Evolutionary conservation across 306 rosid genomes (phyloP).

Genomic region (Cucurbita maxima): DNA sequence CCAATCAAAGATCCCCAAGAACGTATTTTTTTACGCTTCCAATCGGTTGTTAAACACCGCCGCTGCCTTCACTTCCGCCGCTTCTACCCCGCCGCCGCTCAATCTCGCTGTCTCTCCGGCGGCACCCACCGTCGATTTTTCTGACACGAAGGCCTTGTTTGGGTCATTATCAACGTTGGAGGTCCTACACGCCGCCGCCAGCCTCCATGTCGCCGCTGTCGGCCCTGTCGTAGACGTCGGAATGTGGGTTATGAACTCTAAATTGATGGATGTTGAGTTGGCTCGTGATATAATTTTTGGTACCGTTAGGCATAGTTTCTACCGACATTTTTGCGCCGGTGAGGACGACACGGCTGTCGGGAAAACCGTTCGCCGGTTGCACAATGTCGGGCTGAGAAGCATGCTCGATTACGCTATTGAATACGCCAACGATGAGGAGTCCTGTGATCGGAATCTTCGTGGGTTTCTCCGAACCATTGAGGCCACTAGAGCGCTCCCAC

Average conservation of each 20-base stretch:
- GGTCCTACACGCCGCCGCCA: slow-evolving; percentile 49
- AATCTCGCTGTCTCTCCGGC: neutral
- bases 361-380: slow-evolving; percentile 16
- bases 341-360: slow-evolving; percentile 41
- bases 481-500: slow-evolving; percentile 51
- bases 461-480: slow-evolving; percentile 49
- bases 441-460: slow-evolving; percentile 40
- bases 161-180: slow-evolving; percentile 21
- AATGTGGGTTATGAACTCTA: slow-evolving; percentile 56
- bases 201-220: slow-evolving; percentile 51
- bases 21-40: slow-evolving; percentile 24
- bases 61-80: slow-evolving; percentile 16
- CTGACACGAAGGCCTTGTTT: slow-evolving; percentile 37
- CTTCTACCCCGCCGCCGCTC: slow-evolving; percentile 11
- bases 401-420: slow-evolving; percentile 75
- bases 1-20: slow-evolving; percentile 36
- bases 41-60: slow-evolving; percentile 24
- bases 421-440: slow-evolving; percentile 43
- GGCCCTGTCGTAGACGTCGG: slow-evolving; percentile 75
- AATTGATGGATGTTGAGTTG: slow-evolving; percentile 27
- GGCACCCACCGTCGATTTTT: slow-evolving; percentile 13
- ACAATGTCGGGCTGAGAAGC: slow-evolving; percentile 46
- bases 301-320: slow-evolving; percentile 26
- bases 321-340: slow-evolving; percentile 72
- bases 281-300: slow-evolving; percentile 10